phyloP scores from a whole-genome alignment of 306 rosid genomes.

The Casuarina glauca region DNA sequence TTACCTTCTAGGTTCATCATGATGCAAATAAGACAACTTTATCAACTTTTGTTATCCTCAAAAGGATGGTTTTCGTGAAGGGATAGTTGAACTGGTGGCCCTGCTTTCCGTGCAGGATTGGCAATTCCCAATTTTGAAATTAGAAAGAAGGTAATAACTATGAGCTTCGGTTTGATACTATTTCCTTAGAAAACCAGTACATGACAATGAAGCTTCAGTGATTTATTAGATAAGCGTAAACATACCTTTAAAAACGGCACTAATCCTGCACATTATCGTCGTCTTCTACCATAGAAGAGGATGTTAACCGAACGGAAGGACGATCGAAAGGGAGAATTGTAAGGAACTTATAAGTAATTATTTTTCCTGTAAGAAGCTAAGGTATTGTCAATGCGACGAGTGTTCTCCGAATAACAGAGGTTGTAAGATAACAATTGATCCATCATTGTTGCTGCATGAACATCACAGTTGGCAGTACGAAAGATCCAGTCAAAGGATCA shows the following conservation, averaged over 20 bases:
- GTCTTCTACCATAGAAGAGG: background rate
- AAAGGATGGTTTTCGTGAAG: background rate
- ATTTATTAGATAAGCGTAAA: background rate
- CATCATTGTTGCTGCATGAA: background rate
- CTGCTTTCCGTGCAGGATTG: background rate
- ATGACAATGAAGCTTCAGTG: background rate
- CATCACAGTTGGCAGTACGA: background rate
- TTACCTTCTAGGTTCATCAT: background rate
- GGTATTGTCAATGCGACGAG: background rate
- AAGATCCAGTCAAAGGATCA: background rate
- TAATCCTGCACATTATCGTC: background rate
- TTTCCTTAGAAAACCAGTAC: background rate
- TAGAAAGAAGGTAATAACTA: background rate
- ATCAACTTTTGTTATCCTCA: background rate
- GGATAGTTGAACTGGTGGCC: background rate
- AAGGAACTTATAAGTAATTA: background rate
- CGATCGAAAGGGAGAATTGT: background rate
- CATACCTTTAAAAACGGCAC: background rate
- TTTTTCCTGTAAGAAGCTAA: background rate
- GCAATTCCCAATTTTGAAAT: background rate
- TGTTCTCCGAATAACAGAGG: background rate
- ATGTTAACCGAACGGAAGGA: background rate
- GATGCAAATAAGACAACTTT: background rate
- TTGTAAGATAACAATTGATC: background rate
- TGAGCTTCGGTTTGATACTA: background rate